Evolutionary conservation across 1,284 basidiomycete genomes (phyloP), one percentile per base, ranked within the genome.

Genomic region (Lentinula novae-zelandiae): DNA sequence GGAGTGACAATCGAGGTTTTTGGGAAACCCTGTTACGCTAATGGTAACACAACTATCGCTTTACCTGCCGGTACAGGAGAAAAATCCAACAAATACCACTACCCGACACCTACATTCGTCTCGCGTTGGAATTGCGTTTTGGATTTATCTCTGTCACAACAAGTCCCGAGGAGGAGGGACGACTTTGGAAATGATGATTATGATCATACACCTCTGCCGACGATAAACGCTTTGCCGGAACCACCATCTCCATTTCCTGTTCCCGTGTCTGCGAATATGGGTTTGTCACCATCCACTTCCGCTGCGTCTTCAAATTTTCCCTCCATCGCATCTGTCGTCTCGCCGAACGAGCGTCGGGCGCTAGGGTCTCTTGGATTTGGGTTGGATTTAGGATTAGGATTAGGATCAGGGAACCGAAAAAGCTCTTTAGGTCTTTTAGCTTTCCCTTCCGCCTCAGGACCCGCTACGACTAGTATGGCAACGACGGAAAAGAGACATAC

Each of bases 51-150:
- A 46, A 15, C 58, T 58, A 49, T 58, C 57, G 50, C 42, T 2
- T 20, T 3, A 7, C 5, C 42, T 36, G n/a, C 22, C 8, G 33
- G n/a, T n/a, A 48, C 58, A n/a, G 31, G 3, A 27, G 27, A 27
- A 2, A 17, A 46, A 22, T 33, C 33, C 33, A 52, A 59, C 34
- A 17, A 33, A 63, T 58, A 33, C 63, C 20, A 39, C 0, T 90
- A 85, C 65, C 90, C 90, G 0, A 92, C 93, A 0, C 75, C 75
- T 6, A 76, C 83, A 0, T 96, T 95, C 72, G 83, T 86, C 0
- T 93, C 92, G 0, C 78, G 87, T 27, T 96, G 94, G 94, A 95
- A 93, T 67, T 94, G 92, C 64, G 77, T 90, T 0, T 84, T 96
- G 34, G 92, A 95, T 69, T 78, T 96, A 10, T 80, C 89, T 0